These are phyloP conservation scores for Hypoxylon sp. DNA, from an alignment of 2,329 filamentous ascomycete genomes.

Conservation along the genomic window DNA sequence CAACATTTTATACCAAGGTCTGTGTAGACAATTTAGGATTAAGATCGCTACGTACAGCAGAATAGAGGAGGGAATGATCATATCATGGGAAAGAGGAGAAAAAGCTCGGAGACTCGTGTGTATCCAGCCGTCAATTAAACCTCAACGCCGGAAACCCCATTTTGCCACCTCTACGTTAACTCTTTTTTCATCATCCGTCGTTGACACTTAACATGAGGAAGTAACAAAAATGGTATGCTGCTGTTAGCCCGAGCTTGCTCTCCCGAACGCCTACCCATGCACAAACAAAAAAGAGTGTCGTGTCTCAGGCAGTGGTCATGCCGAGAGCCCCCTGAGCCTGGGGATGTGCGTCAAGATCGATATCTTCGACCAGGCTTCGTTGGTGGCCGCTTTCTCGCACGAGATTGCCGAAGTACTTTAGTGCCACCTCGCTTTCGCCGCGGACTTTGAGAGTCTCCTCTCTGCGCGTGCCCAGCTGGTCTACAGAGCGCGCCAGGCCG, in stretches of 20 bases:
- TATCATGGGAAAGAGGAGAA: slow-evolving; percentile 23
- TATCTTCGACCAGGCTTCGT: slow-evolving; percentile 60
- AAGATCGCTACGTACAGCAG: slow-evolving; percentile 18
- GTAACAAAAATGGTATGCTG: slow-evolving; percentile 30
- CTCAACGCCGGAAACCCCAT: slow-evolving; percentile 23
- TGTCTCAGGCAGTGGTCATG: slow-evolving; percentile 32
- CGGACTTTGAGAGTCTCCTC: slow-evolving; percentile 86
- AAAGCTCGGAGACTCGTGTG: slow-evolving; percentile 29
- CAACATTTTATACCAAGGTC: not conserved
- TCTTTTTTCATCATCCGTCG: slow-evolving; percentile 24
- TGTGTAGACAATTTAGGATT: slow-evolving; percentile 6
- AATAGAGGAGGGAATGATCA: slow-evolving; percentile 18
- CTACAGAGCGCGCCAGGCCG: slow-evolving; percentile 84
- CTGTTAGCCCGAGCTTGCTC: slow-evolving; percentile 21
- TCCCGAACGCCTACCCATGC: slow-evolving; percentile 35
- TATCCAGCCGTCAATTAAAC: slow-evolving; percentile 15
- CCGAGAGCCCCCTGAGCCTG: slow-evolving; percentile 51
- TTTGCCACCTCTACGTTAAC: slow-evolving; percentile 35
- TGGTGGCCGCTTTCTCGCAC: slow-evolving; percentile 72
- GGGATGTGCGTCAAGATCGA: slow-evolving; percentile 68
- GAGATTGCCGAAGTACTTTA: slow-evolving; percentile 91
- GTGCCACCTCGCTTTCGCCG: slow-evolving; percentile 84
- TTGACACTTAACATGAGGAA: slow-evolving; percentile 15
- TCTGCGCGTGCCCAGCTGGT: slow-evolving; percentile 81
- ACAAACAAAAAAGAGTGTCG: slow-evolving; percentile 17